Conservation (phyloP, 2,329 filamentous ascomycete species). For the Emericellopsis cladophorae region DNA sequence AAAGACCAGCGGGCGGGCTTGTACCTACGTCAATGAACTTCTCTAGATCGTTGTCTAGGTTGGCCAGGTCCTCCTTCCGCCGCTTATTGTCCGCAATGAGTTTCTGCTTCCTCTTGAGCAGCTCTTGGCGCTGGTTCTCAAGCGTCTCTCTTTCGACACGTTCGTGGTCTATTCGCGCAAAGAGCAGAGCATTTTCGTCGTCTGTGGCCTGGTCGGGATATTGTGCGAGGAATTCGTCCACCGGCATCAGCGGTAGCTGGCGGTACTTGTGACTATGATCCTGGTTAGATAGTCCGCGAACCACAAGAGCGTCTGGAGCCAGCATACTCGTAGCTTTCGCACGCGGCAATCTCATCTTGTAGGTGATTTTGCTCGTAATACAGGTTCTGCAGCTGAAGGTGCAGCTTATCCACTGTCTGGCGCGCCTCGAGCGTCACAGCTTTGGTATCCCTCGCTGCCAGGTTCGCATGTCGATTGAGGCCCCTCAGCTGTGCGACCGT, state of each 20-base stretch:
- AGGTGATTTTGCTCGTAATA: slow-evolving; percentile 93
- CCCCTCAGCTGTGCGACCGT: slow-evolving; percentile 71
- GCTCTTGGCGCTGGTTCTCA: slow-evolving; percentile 70
- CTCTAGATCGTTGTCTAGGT: slow-evolving; percentile 82
- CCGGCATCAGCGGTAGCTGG: slow-evolving; percentile 70
- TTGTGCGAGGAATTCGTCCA: slow-evolving; percentile 65
- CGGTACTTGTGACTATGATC: slow-evolving; percentile 72
- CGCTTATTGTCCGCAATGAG: slow-evolving; percentile 69
- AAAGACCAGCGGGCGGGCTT: neutral
- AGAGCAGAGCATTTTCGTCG: slow-evolving; percentile 73
- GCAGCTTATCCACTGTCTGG: slow-evolving; percentile 81
- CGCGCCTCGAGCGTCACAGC: slow-evolving; percentile 73
- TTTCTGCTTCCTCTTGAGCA: slow-evolving; percentile 54
- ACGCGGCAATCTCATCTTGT: slow-evolving; percentile 78
- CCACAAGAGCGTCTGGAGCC: neutral
- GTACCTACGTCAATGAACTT: slow-evolving; percentile 74
- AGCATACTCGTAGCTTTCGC: slow-evolving; percentile 80
- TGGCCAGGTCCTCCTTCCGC: slow-evolving; percentile 84
- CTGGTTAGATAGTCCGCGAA: slow-evolving; percentile 2
- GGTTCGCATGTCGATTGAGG: slow-evolving; percentile 69
- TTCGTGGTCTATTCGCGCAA: slow-evolving; percentile 85
- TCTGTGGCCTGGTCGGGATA: slow-evolving; percentile 63
- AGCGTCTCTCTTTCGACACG: slow-evolving; percentile 70
- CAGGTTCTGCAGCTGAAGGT: slow-evolving; percentile 87
- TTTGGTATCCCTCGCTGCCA: slow-evolving; percentile 77